Evolutionary conservation across 1,284 basidiomycete genomes (phyloP).

Genomic region (Cystobasidium pallidum): DNA sequence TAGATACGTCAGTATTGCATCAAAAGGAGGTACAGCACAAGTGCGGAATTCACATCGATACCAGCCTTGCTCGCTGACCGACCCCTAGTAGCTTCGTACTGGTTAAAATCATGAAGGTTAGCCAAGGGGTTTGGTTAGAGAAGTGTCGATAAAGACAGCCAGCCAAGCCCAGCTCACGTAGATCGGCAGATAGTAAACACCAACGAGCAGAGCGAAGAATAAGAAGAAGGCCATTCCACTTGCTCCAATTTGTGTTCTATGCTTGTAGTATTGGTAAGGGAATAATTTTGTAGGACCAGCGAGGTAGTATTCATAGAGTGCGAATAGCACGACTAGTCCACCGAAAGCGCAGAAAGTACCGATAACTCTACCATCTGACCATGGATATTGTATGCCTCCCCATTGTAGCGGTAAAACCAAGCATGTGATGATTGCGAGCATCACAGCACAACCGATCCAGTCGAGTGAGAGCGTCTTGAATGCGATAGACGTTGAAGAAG

Average conservation of each 20-base stretch:
- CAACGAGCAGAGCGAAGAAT: conserved; percentile 58
- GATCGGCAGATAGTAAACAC: conserved; percentile 58
- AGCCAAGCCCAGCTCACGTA: conserved; percentile 54
- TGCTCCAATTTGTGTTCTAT: conserved; percentile 52
- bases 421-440: conserved; percentile 54
- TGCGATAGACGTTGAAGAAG: conserved; percentile 39
- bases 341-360: conserved; percentile 52
- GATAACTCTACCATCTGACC: conserved; percentile 57
- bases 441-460: conserved; percentile 51
- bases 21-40: conserved; percentile 45
- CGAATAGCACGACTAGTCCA: conserved; percentile 46
- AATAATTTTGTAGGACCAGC: conserved; percentile 53
- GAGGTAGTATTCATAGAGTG: conserved; percentile 51
- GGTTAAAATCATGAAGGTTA: conserved; percentile 26
- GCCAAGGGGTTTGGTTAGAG: conserved; percentile 30
- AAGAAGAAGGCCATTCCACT: conserved; percentile 55
- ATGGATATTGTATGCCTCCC: conserved; percentile 53
- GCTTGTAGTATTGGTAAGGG: conserved; percentile 51
- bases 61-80: conserved; percentile 58
- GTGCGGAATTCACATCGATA: conserved; percentile 53
- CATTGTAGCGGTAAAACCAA: conserved; percentile 55
- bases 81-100: conserved; percentile 49
- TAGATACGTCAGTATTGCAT: conserved; percentile 43
- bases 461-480: conserved; percentile 43
- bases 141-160: not conserved